A percentile compares a stretch with the other conserved stretches of the same genome.
phyloP scores from a whole-genome alignment of 2,329 filamentous ascomycete genomes.

The Fusarium compactum region DNA sequence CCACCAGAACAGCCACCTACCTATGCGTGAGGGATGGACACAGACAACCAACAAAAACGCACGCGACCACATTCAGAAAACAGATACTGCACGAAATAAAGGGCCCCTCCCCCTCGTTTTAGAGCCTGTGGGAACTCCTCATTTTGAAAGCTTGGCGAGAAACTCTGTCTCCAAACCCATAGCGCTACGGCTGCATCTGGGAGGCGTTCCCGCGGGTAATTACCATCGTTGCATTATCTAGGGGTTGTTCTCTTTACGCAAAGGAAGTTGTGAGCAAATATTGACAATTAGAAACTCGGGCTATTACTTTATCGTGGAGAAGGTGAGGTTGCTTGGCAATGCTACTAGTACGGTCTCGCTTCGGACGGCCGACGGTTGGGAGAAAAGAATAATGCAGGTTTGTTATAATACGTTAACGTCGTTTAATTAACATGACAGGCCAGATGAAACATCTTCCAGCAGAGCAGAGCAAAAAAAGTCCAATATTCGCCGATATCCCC shows the following conservation, averaged over 20 bases:
- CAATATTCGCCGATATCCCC: constrained; percentile 31
- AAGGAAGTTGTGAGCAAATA: constrained; percentile 6
- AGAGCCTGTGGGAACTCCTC: constrained; percentile 7
- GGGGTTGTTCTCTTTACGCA: constrained; percentile 3
- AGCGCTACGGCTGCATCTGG: constrained; percentile 1
- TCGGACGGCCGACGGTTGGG: neutral
- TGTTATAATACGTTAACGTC: constrained; percentile 12
- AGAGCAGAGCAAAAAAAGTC: constrained; percentile 9
- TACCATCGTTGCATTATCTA: neutral
- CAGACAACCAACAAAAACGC: constrained; percentile 7
- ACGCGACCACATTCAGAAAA: constrained; percentile 35
- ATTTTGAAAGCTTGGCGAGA: constrained; percentile 27
- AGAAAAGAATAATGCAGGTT: neutral
- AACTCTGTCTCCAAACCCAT: constrained; percentile 13
- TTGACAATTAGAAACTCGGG: constrained; percentile 26
- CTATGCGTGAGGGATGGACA: neutral
- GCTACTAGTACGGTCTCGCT: neutral
- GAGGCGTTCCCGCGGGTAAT: constrained; percentile 17
- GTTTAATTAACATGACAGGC: constrained; percentile 23
- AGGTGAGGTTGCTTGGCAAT: neutral
- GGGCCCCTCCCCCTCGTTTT: constrained; percentile 29
- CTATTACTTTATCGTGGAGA: constrained; percentile 14
- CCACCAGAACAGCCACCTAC: constrained; percentile 1
- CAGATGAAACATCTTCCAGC: constrained; percentile 17
- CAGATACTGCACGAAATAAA: constrained; percentile 17